Percentiles rank a stretch among this genome's conserved stretches.
Conservation (phyloP, 2,329 filamentous ascomycete species). For the Stemphylium vesicarium region DNA sequence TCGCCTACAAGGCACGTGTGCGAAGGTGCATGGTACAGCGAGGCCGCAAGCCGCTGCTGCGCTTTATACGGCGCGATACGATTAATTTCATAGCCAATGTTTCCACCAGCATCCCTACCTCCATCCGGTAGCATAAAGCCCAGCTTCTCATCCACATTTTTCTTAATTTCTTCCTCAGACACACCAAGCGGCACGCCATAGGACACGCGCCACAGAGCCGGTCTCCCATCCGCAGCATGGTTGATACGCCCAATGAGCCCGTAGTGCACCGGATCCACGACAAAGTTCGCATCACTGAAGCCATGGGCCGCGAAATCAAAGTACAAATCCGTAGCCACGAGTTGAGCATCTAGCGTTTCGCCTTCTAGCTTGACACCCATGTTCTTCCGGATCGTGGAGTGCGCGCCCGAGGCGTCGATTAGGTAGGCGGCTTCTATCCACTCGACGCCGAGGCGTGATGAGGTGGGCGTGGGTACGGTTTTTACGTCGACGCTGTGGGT, state of each 20-base stretch:
- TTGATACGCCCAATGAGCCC: conserved; percentile 47
- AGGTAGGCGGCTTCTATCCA: conserved; percentile 35
- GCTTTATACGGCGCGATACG: conserved; percentile 51
- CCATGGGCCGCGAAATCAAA: conserved; percentile 47
- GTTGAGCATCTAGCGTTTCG: conserved; percentile 45
- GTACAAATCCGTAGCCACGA: conserved; percentile 49
- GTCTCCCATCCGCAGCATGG: conserved; percentile 11
- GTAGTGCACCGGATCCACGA: conserved; percentile 48
- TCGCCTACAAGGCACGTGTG: conserved; percentile 49
- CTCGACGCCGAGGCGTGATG: neutral
- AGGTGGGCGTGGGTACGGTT: conserved; percentile 10
- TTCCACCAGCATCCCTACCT: conserved; percentile 22
- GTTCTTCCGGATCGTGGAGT: conserved; percentile 28
- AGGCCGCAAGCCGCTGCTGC: conserved; percentile 47
- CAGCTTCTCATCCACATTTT: conserved; percentile 37
- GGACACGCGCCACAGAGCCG: conserved; percentile 51
- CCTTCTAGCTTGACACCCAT: conserved; percentile 35
- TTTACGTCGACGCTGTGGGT: conserved; percentile 14
- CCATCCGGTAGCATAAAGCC: conserved; percentile 38
- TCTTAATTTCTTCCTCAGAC: conserved; percentile 39
- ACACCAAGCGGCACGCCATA: conserved; percentile 47
- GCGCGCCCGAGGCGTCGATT: conserved; percentile 41
- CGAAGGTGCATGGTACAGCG: conserved; percentile 25
- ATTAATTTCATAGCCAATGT: conserved; percentile 38
- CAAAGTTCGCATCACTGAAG: conserved; percentile 52